These are phyloP conservation scores for Globisporangium polare DNA, from an alignment of 352 stramenopile genomes.

Conservation along the genomic window DNA sequence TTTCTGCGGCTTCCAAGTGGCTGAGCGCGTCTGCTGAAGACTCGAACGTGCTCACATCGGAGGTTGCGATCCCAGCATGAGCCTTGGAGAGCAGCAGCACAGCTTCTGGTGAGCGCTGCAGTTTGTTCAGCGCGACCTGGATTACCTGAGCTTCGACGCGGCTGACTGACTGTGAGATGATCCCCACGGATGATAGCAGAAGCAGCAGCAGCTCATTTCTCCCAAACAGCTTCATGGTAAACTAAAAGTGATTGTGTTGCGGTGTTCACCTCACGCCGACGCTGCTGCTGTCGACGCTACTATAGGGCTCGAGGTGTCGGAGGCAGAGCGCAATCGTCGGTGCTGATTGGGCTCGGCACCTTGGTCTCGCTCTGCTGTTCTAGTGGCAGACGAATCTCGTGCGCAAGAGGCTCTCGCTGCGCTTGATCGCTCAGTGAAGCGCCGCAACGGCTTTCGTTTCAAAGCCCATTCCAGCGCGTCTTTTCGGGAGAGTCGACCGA, in stretches of 20 bases:
- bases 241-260: too few species aligned
- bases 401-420: background rate
- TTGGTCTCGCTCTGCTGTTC: background rate
- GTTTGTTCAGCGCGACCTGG: conserved; percentile 10
- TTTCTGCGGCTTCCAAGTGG: conserved; percentile 10
- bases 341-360: too few species aligned
- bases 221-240: conserved; percentile 6
- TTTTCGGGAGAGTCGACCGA: background rate
- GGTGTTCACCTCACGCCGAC: too few species aligned
- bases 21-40: too few species aligned
- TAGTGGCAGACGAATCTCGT: background rate
- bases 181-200: background rate
- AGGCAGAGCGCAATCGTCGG: too few species aligned
- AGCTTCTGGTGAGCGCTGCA: background rate
- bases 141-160: background rate
- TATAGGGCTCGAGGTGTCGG: too few species aligned
- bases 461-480: background rate
- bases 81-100: conserved; percentile 1
- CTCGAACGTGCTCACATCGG: background rate
- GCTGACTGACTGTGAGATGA: background rate
- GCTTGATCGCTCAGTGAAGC: background rate
- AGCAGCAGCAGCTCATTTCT: background rate
- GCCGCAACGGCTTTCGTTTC: conserved; percentile 4
- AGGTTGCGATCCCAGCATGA: background rate
- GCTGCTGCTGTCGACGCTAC: too few species aligned